Evolutionary conservation across 768 basidiomycete species (phyloP).

Genomic region (Macrolepiota albuminosa): DNA sequence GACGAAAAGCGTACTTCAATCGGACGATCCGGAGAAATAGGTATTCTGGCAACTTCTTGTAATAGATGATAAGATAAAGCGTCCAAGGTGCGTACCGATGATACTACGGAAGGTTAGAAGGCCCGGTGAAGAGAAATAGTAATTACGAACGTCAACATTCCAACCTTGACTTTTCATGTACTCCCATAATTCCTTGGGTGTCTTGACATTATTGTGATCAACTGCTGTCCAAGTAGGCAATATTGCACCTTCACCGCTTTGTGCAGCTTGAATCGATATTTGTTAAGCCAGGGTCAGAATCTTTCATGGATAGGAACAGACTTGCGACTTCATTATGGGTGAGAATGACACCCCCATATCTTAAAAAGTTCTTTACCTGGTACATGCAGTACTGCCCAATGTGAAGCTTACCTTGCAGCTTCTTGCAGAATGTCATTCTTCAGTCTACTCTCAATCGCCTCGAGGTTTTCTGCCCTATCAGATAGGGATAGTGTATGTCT

Average conservation of each 20-base stretch:
- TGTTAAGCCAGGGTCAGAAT: not conserved
- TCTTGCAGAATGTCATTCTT: conserved; percentile 92
- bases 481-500: conserved; percentile 74
- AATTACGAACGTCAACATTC: conserved; percentile 74
- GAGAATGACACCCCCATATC: conserved; percentile 85
- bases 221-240: conserved; percentile 93
- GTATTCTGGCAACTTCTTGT: conserved; percentile 51
- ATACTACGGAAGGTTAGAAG: conserved; percentile 43
- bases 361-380: conserved; percentile 22
- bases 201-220: conserved; percentile 66
- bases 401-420: conserved; percentile 49
- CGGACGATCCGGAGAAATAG: conserved; percentile 89
- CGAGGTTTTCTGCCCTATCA: conserved; percentile 91
- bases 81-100: conserved; percentile 46
- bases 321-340: conserved; percentile 84
- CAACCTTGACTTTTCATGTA: conserved; percentile 77
- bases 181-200: conserved; percentile 83
- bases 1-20: conserved; percentile 58
- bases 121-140: conserved; percentile 2
- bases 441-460: conserved; percentile 84
- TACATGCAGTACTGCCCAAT: not conserved
- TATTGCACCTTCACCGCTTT: conserved; percentile 73
- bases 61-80: not conserved
- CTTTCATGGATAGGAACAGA: conserved; percentile 31
- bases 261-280: conserved; percentile 32